Base-by-base conservation (phyloP, 306 rosid species). In the Acmispon strigosus region DNA sequence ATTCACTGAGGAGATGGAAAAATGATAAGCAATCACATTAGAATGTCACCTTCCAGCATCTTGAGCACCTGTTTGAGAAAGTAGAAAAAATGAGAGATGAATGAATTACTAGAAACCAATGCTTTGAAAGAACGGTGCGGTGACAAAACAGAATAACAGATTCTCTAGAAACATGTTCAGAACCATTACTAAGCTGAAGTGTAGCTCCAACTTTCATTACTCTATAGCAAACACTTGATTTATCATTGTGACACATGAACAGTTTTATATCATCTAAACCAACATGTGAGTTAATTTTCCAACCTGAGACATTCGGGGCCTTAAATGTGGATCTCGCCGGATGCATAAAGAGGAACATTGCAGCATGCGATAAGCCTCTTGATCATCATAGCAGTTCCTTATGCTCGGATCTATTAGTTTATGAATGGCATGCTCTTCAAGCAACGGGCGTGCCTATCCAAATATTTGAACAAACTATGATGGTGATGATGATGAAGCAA, bases 291-390 rank as follows among this genome's bases (percentile, higher is more conserved):
- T 69, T 5, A 24, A 51, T 19, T 19, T 62, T 58, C 78, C 10
- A 59, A 94, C 98, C 97, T 89, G 97, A 67, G 99, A 94, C 95
- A 91, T 91, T 48, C 97, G 88, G 34, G 96, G 99, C 80, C 99
- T 83, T 49, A 80, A 74, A 62, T 81, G 86, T 58, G 92, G 92
- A 37, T 89, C 96, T 3, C 82, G 73, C 66, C 81, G 66, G 48
- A 94, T 87, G 80, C 99, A 91, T 83, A 89, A 73, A 54, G 91
- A 87, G 10, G 91, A 92, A 48, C 99, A 94, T 58, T 74, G 85
- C 81, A 94, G 79, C 92, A 94, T 86, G 55, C 87, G 86, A 62
- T 57, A 44, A 66, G 90, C 87, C 76, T 94, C 96, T 70, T 86
- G 77, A 24, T 80, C 81, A 3, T 66, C 78, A 29, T 84, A 89